These are phyloP conservation scores for Agrostemma githago DNA, from an alignment of 148 eudicot genomes.

Conservation along the genomic window DNA sequence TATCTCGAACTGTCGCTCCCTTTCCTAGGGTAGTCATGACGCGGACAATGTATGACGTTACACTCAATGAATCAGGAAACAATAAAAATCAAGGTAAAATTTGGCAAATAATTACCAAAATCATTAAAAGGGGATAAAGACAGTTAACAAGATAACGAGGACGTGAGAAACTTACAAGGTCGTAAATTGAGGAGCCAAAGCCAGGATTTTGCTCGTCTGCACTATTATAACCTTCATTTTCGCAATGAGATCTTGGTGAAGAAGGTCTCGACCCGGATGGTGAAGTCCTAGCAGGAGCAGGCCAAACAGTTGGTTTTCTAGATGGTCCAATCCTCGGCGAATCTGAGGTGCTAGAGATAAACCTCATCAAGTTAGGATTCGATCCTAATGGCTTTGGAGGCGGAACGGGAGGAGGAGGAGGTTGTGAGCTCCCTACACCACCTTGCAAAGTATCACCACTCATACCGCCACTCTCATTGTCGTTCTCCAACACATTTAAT, in stretches of 20 bases:
- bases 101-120: no score
- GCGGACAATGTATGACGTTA: background rate
- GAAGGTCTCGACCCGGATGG: constrained; percentile 85
- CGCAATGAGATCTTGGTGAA: constrained; percentile 84
- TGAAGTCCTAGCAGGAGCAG: constrained; percentile 64
- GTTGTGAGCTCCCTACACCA: constrained; percentile 45
- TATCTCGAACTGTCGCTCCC: constrained; percentile 86
- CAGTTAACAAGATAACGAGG: background rate
- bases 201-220: constrained; percentile 86
- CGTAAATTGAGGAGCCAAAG: constrained; percentile 65
- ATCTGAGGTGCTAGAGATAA: constrained; percentile 40
- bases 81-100: background rate
- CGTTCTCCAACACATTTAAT: constrained; percentile 29
- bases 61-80: background rate
- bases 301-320: constrained; percentile 65
- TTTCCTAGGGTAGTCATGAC: constrained; percentile 52
- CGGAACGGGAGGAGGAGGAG: constrained; percentile 90
- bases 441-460: constrained; percentile 27
- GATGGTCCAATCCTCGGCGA: constrained; percentile 63
- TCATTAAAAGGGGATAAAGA: no score
- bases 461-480: constrained; percentile 34
- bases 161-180: constrained; percentile 53
- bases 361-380: constrained; percentile 43
- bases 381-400: constrained; percentile 73
- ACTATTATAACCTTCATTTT: constrained; percentile 92